A percentile compares a stretch with the other conserved stretches of the same genome.
Evolutionary conservation across 306 rosid species (phyloP).

Genomic region (Glycine soja): DNA sequence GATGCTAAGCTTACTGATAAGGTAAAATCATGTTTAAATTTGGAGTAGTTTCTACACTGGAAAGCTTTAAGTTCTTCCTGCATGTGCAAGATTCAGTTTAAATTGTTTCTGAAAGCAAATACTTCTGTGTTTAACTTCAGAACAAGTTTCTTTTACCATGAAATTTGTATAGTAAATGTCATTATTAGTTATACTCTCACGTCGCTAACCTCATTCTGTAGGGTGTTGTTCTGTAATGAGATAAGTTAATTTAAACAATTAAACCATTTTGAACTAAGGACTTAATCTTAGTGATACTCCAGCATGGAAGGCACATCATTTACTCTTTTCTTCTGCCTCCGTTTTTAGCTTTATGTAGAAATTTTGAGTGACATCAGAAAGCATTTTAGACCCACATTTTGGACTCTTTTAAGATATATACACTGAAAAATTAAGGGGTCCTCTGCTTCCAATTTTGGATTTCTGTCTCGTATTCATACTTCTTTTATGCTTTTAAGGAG

Average conservation of each 20-base stretch:
- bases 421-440: constrained; percentile 3
- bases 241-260: neutral
- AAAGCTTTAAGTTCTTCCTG: neutral
- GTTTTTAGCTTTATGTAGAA: constrained; percentile 31
- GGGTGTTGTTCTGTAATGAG: constrained; percentile 5
- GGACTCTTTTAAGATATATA: neutral
- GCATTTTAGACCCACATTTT: constrained; percentile 38
- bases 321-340: constrained; percentile 12
- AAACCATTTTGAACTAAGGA: neutral
- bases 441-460: neutral
- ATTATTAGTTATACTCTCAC: constrained; percentile 14
- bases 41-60: no score
- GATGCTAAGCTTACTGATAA: constrained; percentile 46
- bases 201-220: neutral
- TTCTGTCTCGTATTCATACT: neutral
- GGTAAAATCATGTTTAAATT: constrained; percentile 40
- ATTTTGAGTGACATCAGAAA: constrained; percentile 28
- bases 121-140: neutral
- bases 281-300: neutral
- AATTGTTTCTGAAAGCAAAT: constrained; percentile 14
- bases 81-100: constrained; percentile 20
- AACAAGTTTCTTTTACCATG: neutral
- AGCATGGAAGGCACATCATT: neutral
- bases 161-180: constrained; percentile 20
- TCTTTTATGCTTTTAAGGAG: constrained; percentile 8